Conservation (phyloP, 2,329 filamentous ascomycete genomes). For the Zymoseptoria pseudotritici region DNA sequence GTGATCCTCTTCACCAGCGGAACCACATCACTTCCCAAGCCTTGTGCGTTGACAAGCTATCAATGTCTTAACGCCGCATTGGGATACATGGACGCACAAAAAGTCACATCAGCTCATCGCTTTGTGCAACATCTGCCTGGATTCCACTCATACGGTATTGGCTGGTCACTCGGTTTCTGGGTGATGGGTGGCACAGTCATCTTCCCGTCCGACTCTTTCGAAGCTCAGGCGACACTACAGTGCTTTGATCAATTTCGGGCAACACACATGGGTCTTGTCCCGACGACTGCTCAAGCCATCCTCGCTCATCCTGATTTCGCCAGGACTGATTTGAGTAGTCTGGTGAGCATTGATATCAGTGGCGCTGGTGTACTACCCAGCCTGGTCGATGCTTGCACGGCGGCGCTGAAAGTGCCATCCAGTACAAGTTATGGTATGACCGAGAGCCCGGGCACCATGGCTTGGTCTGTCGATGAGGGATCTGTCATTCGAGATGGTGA, state of each 20-base stretch:
- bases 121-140: slow-evolving; percentile 27
- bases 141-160: slow-evolving; percentile 28
- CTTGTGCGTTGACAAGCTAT: slow-evolving; percentile 36
- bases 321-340: slow-evolving; percentile 23
- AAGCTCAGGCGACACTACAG: slow-evolving; percentile 27
- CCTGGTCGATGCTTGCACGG: slow-evolving; percentile 23
- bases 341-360: slow-evolving; percentile 28
- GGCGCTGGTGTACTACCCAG: slow-evolving; percentile 32
- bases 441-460: slow-evolving; percentile 38
- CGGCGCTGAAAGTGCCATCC: slow-evolving; percentile 23
- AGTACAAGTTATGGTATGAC: slow-evolving; percentile 40
- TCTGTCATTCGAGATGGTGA: slow-evolving; percentile 28
- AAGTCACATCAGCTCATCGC: slow-evolving; percentile 22
- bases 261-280: slow-evolving; percentile 29
- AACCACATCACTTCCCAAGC: slow-evolving; percentile 44
- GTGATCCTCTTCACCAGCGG: slow-evolving; percentile 45
- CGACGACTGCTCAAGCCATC: slow-evolving; percentile 29
- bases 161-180: slow-evolving; percentile 27
- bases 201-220: slow-evolving; percentile 27
- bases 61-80: slow-evolving; percentile 33
- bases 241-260: slow-evolving; percentile 27
- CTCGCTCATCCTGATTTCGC: slow-evolving; percentile 25
- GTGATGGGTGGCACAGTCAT: slow-evolving; percentile 22
- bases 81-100: slow-evolving; percentile 22
- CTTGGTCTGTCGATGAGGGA: slow-evolving; percentile 32